Percentiles rank a stretch among this genome's conserved stretches.
Conservation (phyloP, 2,329 filamentous ascomycete genomes). For the Cordyceps tenuipes region DNA sequence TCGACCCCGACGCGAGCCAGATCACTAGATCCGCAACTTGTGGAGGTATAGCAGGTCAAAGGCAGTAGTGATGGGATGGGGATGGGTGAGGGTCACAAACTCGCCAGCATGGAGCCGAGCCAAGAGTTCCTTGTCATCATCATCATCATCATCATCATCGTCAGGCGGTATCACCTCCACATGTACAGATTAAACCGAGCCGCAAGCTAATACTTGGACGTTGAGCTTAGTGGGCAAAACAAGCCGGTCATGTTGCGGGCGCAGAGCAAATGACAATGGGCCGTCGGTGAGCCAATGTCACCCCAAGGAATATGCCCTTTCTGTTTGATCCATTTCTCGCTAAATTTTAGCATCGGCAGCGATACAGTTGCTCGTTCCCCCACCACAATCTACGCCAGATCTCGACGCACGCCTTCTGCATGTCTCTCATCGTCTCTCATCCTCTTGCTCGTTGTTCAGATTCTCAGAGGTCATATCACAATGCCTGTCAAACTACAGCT, state of each 20-base stretch:
- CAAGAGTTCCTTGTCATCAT: background rate
- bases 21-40: constrained; percentile 1
- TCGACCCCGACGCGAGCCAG: background rate
- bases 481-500: background rate
- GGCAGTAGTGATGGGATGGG: too few relatives aligned
- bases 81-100: too few relatives aligned
- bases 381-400: background rate
- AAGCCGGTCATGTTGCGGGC: background rate
- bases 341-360: background rate
- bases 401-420: background rate
- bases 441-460: background rate
- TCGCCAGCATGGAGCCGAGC: too few relatives aligned
- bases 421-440: background rate
- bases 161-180: background rate
- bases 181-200: background rate
- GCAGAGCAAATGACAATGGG: background rate
- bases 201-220: background rate
- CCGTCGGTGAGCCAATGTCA: background rate
- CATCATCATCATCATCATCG: background rate
- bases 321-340: background rate
- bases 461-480: background rate
- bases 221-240: background rate
- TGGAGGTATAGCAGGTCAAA: background rate
- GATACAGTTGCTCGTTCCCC: background rate
- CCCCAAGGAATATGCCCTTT: constrained; percentile 6